Percentiles rank a stretch among this genome's conserved stretches.
phyloP scores from a whole-genome alignment of 768 basidiomycete species.

The Pisolithus tinctorius region DNA sequence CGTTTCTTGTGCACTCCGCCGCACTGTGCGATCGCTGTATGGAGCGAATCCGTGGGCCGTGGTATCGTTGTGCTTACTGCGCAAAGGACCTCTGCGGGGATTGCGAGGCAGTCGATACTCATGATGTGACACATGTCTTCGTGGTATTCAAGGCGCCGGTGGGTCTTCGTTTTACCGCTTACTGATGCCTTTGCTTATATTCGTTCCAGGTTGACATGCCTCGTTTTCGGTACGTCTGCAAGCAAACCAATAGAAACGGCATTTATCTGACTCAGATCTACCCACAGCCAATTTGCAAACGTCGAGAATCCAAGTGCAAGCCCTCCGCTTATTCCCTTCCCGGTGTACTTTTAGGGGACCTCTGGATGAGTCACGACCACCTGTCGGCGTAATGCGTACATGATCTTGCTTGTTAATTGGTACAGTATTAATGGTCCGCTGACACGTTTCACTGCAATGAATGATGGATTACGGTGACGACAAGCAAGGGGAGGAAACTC shows the following conservation, averaged over 20 bases:
- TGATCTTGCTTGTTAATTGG: neutral
- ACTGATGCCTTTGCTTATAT: conserved; percentile 2
- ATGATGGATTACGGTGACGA: neutral
- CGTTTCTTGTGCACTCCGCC: conserved; percentile 48
- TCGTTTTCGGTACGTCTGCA: conserved; percentile 50
- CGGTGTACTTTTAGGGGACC: conserved; percentile 42
- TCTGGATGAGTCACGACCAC: neutral
- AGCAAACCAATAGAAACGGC: neutral
- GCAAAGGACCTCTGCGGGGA: conserved; percentile 78
- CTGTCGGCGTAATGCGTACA: neutral
- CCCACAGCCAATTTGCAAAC: conserved; percentile 44
- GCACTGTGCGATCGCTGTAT: conserved; percentile 88
- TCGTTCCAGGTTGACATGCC: conserved; percentile 62
- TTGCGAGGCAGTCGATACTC: conserved; percentile 77
- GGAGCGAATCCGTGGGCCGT: conserved; percentile 73
- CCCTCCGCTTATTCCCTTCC: conserved; percentile 56
- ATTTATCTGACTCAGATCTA: conserved; percentile 5
- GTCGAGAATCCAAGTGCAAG: conserved; percentile 47
- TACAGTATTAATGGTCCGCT: neutral
- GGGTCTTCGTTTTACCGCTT: conserved; percentile 15
- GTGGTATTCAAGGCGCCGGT: conserved; percentile 83
- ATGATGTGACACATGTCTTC: conserved; percentile 78
- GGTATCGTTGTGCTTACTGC: conserved; percentile 90
- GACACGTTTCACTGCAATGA: neutral
- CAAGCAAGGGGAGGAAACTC: neutral